These are phyloP conservation scores for Hysterangium stoloniferum DNA, from an alignment of 768 basidiomycete genomes.

Conservation along the genomic window DNA sequence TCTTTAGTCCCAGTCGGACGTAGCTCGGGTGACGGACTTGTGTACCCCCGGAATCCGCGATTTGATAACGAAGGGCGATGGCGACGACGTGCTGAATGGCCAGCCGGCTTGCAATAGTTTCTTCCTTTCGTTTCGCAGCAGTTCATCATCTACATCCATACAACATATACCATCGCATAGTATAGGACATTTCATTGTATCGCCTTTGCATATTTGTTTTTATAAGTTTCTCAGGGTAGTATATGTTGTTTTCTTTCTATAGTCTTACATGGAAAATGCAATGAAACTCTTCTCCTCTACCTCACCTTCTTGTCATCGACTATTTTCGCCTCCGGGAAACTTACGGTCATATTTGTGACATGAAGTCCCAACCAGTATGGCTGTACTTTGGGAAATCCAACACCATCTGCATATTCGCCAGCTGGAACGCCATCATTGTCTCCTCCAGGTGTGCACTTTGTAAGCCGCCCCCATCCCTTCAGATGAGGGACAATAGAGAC, in stretches of 20 bases:
- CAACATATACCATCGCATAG: background rate
- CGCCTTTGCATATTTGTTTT: too few relatives aligned
- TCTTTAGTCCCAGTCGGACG: constrained; percentile 43
- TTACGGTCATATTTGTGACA: background rate
- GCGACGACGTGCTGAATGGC: constrained; percentile 65
- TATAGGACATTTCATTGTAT: background rate
- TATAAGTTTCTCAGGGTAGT: too few relatives aligned
- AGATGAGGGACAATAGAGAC: background rate
- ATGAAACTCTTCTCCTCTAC: too few relatives aligned
- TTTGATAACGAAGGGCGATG: constrained; percentile 64
- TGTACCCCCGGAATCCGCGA: constrained; percentile 62
- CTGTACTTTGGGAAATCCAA: background rate
- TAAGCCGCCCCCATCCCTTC: background rate
- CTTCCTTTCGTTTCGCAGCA: constrained; percentile 13
- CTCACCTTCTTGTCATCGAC: background rate
- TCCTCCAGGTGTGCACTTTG: background rate
- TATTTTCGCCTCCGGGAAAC: background rate
- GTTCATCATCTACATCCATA: background rate
- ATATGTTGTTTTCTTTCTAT: too few relatives aligned
- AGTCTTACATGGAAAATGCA: too few relatives aligned
- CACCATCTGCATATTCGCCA: constrained; percentile 5
- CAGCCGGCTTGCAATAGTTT: constrained; percentile 52
- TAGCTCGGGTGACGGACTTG: constrained; percentile 48
- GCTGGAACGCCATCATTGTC: background rate
- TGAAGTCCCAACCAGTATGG: background rate